Conservation (phyloP, 1,139 yeast genomes). For the Suhomyces terraborum region DNA sequence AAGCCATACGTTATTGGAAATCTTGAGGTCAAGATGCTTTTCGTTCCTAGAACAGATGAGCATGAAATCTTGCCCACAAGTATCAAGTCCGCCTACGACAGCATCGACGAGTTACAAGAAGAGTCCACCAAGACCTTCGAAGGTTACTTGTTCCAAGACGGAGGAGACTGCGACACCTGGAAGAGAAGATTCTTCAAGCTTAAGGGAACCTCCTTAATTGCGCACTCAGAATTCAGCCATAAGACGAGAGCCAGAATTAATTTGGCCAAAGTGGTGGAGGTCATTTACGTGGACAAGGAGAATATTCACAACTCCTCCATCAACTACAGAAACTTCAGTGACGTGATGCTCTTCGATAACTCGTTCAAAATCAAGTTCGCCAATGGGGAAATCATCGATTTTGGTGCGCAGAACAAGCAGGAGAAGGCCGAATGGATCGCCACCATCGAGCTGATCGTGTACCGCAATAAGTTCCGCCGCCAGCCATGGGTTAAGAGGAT, state of each 20-base stretch:
- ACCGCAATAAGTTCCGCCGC: constrained; percentile 53
- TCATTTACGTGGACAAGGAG: constrained; percentile 51
- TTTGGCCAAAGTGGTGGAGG: constrained; percentile 58
- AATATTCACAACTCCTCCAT: constrained; percentile 32
- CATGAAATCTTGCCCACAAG: constrained; percentile 67
- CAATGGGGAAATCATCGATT: constrained; percentile 69
- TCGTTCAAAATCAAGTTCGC: constrained; percentile 65
- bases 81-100: constrained; percentile 57
- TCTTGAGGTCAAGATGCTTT: constrained; percentile 72
- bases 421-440: constrained; percentile 61
- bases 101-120: constrained; percentile 48
- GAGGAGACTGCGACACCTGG: constrained; percentile 71
- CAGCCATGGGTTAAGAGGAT: constrained; percentile 73
- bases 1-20: constrained; percentile 68
- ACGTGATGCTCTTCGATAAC: constrained; percentile 60
- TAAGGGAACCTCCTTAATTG: constrained; percentile 60
- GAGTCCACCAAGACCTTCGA: constrained; percentile 45
- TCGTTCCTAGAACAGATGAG: constrained; percentile 58
- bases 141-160: constrained; percentile 75
- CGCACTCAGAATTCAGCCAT: constrained; percentile 62
- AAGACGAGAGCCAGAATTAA: constrained; percentile 70
- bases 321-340: constrained; percentile 60
- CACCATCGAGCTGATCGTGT: constrained; percentile 53
- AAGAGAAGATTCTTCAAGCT: constrained; percentile 65
- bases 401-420: constrained; percentile 63